Base-by-base conservation (phyloP, 768 basidiomycete species). In the Clavulina sp. region DNA sequence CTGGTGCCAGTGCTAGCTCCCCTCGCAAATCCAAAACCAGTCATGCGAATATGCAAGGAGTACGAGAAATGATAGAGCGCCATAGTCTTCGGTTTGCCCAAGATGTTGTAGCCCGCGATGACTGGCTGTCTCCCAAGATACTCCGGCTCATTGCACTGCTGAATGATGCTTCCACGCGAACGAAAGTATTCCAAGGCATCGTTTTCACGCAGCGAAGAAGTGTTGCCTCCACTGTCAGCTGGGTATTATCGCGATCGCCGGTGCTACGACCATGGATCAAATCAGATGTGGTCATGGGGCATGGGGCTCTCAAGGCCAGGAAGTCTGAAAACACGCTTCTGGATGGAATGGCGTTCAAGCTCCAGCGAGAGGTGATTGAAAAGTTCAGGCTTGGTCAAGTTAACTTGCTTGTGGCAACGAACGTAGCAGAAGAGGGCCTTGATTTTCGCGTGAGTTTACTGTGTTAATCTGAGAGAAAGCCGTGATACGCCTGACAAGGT, bases 401-500 rank as follows among this genome's bases (percentile, higher is more conserved):
- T 40, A 85, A 88, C 60, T 64, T 86, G 43, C 66, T 91, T 21
- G 70, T 91, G 56, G 83, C 86, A 3, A 89, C 86, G 0, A 79
- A 80, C 4, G 86, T 92, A 13, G 89, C 86, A 0, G 89, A 93
- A 64, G 89, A 93, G 67, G 89, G 89, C 0, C 72, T 93, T 18
- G 88, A 93, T 62, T 93, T 66, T 82, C 81, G n/a, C n/a, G n/a
- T n/a, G n/a, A n/a, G n/a, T n/a, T n/a, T n/a, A 23, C 81, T 82
- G 60, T 51, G 74, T 64, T 34, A 18, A 40, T 33, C 16, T 43
- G 28, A 9, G 38, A 18, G 29, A 30, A 47, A 41, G 18, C 24
- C 28, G 30, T 31, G 28, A 31, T 54, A 29, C 24, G n/a, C n/a
- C n/a, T n/a, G n/a, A n/a, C n/a, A n/a, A n/a, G n/a, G n/a, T n/a